Evolutionary conservation across 202 grass and related monocot genomes (phyloP).

Genomic region (Setaria italica): DNA sequence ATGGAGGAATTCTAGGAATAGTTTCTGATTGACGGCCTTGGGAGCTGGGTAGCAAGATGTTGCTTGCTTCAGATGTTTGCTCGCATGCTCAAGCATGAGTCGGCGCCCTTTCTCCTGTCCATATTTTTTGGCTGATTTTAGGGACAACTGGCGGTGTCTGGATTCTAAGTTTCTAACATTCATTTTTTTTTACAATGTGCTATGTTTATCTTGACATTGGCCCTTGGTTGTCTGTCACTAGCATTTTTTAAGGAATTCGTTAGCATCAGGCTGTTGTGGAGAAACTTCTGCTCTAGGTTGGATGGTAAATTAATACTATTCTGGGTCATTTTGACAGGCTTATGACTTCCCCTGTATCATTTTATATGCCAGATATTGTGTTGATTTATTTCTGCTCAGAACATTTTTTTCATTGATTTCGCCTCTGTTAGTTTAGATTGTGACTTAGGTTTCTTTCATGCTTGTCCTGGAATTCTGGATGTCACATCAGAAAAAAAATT

Average conservation of each 20-base stretch:
- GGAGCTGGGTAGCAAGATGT: background rate
- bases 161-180: background rate
- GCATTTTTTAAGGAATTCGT: background rate
- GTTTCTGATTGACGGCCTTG: background rate
- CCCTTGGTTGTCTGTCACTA: background rate
- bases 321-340: background rate
- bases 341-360: background rate
- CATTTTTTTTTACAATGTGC: background rate
- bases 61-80: background rate
- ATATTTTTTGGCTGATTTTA: background rate
- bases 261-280: background rate
- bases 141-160: background rate
- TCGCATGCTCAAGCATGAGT: background rate
- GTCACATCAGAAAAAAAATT: background rate
- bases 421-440: background rate
- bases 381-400: background rate
- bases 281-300: background rate
- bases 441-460: slow-evolving; percentile 1
- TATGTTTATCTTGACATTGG: background rate
- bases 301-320: background rate
- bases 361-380: background rate
- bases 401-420: background rate
- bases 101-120: background rate
- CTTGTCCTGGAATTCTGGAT: background rate
- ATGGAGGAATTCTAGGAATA: background rate